Evolutionary conservation across 202 grass and related monocot species (phyloP), one percentile per base, ranked within the genome.

Genomic region (Setaria italica): DNA sequence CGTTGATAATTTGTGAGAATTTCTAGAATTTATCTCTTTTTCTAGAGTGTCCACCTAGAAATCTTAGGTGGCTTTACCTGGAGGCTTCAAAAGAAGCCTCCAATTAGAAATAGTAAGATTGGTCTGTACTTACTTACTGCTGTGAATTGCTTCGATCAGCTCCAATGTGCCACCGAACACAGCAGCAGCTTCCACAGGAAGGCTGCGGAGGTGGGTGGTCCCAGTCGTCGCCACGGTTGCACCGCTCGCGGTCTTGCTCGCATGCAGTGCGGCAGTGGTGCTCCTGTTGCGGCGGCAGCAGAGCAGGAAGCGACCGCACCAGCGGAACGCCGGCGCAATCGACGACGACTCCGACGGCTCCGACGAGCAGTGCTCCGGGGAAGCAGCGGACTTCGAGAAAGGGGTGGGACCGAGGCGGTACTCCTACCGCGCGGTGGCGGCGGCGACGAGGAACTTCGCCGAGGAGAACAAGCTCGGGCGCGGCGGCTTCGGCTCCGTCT

Each of bases 381-480:
- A 70, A 46, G 30, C 45, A 46, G 67, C 67, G 12, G 42, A 72
- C 6, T 49, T 72, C 21, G 45, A 49, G 11, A 72, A 49, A 32
- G 43, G 12, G 21, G 45, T 72, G 45, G 20, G 69, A 1, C 69
- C 69, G 1, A 15, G 69, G n/a, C 21, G 69, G 43, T 72, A 49
- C 69, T 14, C 1, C 21, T 72, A 72, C 69, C n/a, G 69, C 21
- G 21, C 30, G 12, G 45, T 72, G 2, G 69, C 45, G 45, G n/a
- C 69, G 0, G 69, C 45, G 45, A 72, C 69, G 6, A 45, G 21
- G 21, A 72, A 49, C 45, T 72, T 72, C 45, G 43, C 13, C 69
- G 69, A 49, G 21, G 69, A 72, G 43, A 72, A 72, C 45, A 72
- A 49, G 69, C 43, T 72, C 45, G 69, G 69, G 11, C 14, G 67